These are phyloP conservation scores for Flaveria robusta DNA, from an alignment of 129 eudicot species.

Conservation along the genomic window DNA sequence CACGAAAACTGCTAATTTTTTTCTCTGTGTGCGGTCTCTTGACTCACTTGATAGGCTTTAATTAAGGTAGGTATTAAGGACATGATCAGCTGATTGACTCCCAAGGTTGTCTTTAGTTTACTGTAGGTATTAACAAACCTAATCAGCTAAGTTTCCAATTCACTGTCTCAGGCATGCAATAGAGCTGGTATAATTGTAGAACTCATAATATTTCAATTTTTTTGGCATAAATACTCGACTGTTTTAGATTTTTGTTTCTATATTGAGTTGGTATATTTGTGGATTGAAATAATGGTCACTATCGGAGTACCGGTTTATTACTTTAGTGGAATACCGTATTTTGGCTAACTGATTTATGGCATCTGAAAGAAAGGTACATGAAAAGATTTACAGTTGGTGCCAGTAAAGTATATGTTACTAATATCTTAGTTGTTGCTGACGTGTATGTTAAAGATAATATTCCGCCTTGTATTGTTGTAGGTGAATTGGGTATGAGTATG, in stretches of 20 bases:
- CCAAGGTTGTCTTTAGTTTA: neutral
- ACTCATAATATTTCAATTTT: neutral
- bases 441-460: neutral
- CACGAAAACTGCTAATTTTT: neutral
- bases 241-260: no score
- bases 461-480: neutral
- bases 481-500: constrained; percentile 7
- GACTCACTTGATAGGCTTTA: neutral
- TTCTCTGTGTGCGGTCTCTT: neutral
- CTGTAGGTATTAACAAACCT: neutral
- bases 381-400: no score
- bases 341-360: no score
- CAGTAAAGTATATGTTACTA: neutral
- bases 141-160: neutral
- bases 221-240: no score
- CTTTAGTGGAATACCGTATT: no score
- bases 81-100: neutral
- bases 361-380: no score
- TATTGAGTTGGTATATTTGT: neutral
- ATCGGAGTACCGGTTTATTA: neutral
- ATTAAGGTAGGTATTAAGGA: neutral
- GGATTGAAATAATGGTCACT: neutral
- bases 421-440: neutral
- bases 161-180: neutral
- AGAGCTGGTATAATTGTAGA: neutral